Percentiles rank a stretch among this genome's conserved stretches.
Conservation (phyloP, 768 basidiomycete genomes). For the Tylopilus intermedius region DNA sequence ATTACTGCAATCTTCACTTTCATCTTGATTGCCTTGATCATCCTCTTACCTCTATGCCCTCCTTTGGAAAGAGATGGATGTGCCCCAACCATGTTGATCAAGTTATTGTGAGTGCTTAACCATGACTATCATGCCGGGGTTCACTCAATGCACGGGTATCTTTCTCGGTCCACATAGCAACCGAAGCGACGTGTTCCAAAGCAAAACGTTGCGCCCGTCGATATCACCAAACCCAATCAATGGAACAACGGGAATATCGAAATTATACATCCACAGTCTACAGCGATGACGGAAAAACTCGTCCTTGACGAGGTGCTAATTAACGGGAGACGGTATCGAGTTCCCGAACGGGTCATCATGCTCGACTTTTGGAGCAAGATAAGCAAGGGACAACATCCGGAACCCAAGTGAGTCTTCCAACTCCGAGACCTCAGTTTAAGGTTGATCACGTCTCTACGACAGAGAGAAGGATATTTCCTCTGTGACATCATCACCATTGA, state of each 20-base stretch:
- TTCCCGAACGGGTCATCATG: constrained; percentile 87
- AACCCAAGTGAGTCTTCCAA: constrained; percentile 37
- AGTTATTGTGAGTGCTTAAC: constrained; percentile 55
- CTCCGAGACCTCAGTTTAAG: neutral
- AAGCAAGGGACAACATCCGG: constrained; percentile 39
- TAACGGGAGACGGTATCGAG: constrained; percentile 84
- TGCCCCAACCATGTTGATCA: constrained; percentile 96
- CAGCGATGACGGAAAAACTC: constrained; percentile 44
- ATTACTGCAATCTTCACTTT: constrained; percentile 93
- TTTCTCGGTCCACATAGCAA: constrained; percentile 43
- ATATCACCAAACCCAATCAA: constrained; percentile 64
- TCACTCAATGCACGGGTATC: neutral
- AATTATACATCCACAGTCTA: constrained; percentile 64
- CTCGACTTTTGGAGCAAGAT: constrained; percentile 95
- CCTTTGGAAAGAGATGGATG: constrained; percentile 94
- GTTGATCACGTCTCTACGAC: constrained; percentile 1
- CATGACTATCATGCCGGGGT: neutral
- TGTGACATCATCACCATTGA: constrained; percentile 64
- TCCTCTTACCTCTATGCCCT: constrained; percentile 80
- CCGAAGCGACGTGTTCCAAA: constrained; percentile 78
- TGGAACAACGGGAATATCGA: constrained; percentile 93
- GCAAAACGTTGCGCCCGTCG: constrained; percentile 60
- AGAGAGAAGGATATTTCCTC: constrained; percentile 37
- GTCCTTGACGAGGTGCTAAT: constrained; percentile 79
- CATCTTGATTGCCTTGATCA: constrained; percentile 96